phyloP scores from a whole-genome alignment of 331 rosid genomes.

The Stylosanthes scabra region DNA sequence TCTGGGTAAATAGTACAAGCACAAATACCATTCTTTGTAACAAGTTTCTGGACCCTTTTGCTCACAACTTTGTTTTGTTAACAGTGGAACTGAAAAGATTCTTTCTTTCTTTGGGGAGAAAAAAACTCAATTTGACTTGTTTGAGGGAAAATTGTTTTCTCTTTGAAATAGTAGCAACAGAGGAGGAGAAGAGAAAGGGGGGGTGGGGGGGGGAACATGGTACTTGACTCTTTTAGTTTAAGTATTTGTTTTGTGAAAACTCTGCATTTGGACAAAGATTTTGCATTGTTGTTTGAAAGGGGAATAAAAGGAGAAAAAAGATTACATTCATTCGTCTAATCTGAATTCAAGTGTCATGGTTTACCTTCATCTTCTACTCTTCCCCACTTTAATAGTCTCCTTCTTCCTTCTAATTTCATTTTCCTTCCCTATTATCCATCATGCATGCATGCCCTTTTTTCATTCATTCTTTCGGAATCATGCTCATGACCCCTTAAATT shows the following conservation, averaged over 20 bases:
- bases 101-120: not conserved
- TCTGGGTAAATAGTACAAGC: conserved; percentile 49
- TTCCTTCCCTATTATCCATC: no score
- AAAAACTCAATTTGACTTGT: not conserved
- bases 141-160: not conserved
- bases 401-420: no score
- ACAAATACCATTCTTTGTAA: not conserved
- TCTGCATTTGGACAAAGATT: conserved; percentile 28
- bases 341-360: no score
- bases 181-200: not conserved
- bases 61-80: conserved; percentile 23
- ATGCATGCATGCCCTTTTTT: no score
- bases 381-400: no score
- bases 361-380: no score
- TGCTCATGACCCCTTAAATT: no score
- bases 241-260: not conserved
- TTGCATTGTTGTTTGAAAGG: conserved; percentile 15
- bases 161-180: not conserved
- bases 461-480: no score
- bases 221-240: not conserved
- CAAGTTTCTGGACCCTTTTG: no score
- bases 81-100: conserved; percentile 1
- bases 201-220: not conserved
- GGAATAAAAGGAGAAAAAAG: not conserved
- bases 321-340: no score